Percentiles rank a stretch among this genome's conserved stretches.
phyloP scores from a whole-genome alignment of 805 yeast genomes.

The Kluyveromyces nonfermentans region DNA sequence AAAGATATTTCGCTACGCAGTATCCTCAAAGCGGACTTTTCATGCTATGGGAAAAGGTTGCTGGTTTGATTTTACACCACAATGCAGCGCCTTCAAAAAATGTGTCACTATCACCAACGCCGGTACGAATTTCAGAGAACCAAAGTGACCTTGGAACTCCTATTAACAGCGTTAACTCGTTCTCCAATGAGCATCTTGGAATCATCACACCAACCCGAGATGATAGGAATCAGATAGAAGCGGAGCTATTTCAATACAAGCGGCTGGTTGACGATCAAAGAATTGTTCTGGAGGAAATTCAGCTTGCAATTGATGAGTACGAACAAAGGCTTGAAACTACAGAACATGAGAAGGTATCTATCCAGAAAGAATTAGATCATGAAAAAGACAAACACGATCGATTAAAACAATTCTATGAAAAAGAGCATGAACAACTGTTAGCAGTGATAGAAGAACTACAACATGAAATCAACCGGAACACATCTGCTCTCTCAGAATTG shows the following conservation, averaged over 20 bases:
- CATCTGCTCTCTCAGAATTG: slow-evolving; percentile 3
- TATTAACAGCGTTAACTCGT: background rate
- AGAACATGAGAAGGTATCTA: slow-evolving; percentile 14
- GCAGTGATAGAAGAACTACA: slow-evolving; percentile 27
- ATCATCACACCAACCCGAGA: background rate
- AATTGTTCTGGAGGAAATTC: slow-evolving; percentile 23
- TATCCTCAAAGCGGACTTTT: slow-evolving; percentile 67
- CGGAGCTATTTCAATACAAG: slow-evolving; percentile 20
- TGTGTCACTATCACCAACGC: slow-evolving; percentile 13
- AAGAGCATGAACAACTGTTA: slow-evolving; percentile 25
- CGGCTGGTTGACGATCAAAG: slow-evolving; percentile 26
- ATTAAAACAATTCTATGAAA: slow-evolving; percentile 20
- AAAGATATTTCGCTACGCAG: slow-evolving; percentile 55
- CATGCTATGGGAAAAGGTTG: slow-evolving; percentile 44
- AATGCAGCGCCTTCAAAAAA: background rate
- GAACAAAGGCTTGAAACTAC: slow-evolving; percentile 28
- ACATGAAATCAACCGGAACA: slow-evolving; percentile 21
- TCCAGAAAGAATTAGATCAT: slow-evolving; percentile 17
- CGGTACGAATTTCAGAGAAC: slow-evolving; percentile 34
- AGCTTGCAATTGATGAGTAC: slow-evolving; percentile 25
- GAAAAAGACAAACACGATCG: slow-evolving; percentile 21
- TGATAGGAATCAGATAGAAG: slow-evolving; percentile 9
- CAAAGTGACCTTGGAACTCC: slow-evolving; percentile 31
- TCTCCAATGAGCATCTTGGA: background rate
- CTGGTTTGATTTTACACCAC: slow-evolving; percentile 10